These are phyloP conservation scores for Leishmania amazonensis DNA, from an alignment of 208 protist genomes.

Conservation along the genomic window DNA sequence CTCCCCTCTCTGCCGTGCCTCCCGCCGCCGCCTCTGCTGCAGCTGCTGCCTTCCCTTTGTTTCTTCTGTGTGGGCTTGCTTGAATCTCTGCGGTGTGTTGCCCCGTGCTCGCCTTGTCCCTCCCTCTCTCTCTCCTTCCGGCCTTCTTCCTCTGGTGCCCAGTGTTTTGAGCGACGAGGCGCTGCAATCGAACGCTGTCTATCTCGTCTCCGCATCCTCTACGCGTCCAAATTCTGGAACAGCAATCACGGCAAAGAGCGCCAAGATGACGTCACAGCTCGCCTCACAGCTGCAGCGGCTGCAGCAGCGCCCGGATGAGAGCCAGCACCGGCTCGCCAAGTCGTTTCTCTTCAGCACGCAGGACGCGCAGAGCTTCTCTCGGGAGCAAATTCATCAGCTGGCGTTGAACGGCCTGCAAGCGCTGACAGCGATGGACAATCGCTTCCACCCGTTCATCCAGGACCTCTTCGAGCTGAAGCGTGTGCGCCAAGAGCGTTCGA, in stretches of 20 bases:
- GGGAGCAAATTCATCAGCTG: conserved; percentile 86
- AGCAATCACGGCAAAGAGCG: background rate
- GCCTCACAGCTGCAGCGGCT: conserved; percentile 79
- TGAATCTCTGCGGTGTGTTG: too few relatives aligned
- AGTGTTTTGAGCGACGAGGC: background rate
- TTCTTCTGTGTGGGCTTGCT: too few relatives aligned
- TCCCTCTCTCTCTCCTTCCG: background rate
- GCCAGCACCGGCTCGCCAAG: conserved; percentile 57
- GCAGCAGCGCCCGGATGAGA: conserved; percentile 68
- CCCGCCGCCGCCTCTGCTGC: too few relatives aligned
- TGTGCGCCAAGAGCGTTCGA: conserved; percentile 70
- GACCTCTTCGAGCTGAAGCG: conserved; percentile 61
- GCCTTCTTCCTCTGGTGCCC: background rate
- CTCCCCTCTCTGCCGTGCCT: background rate
- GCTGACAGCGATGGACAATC: conserved; percentile 80
- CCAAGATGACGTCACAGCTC: conserved; percentile 71
- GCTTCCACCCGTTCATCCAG: conserved; percentile 78
- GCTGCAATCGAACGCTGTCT: background rate
- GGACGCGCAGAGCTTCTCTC: conserved; percentile 77
- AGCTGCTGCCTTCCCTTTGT: too few relatives aligned
- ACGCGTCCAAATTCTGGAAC: background rate
- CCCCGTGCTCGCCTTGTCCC: background rate
- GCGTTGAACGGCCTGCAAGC: conserved; percentile 72
- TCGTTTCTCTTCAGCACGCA: conserved; percentile 82
- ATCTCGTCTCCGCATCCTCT: background rate